These are phyloP conservation scores for Geoglossum glabrum DNA, from an alignment of 495 filamentous ascomycete species.

Conservation along the genomic window DNA sequence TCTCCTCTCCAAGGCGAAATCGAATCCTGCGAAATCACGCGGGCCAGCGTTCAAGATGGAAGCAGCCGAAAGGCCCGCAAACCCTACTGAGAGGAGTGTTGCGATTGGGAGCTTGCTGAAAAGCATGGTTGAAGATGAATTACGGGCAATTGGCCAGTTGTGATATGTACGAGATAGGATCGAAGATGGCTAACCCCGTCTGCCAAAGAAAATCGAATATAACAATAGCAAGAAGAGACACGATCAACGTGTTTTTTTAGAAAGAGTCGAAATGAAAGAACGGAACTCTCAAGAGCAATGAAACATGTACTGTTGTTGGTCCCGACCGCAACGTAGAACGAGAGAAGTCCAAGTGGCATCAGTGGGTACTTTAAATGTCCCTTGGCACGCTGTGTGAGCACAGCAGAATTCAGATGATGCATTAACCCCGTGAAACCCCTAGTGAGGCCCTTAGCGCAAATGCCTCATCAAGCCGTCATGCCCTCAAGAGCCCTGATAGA, in stretches of 20 bases:
- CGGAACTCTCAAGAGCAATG: background rate
- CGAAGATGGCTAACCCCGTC: background rate
- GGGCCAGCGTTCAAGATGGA: background rate
- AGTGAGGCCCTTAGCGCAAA: background rate
- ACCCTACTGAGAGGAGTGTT: background rate
- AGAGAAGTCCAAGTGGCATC: background rate
- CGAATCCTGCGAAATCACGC: background rate
- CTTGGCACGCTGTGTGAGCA: background rate
- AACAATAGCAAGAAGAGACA: background rate
- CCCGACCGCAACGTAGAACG: background rate
- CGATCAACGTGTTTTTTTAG: constrained; percentile 2
- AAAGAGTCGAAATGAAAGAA: background rate
- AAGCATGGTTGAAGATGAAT: background rate
- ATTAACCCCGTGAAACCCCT: background rate
- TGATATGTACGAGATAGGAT: background rate
- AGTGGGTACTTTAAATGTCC: background rate
- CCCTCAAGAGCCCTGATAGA: background rate
- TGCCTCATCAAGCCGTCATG: background rate
- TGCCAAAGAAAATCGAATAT: background rate
- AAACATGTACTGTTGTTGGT: background rate
- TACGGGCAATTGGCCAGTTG: background rate
- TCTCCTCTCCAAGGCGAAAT: background rate
- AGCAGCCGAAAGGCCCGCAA: background rate
- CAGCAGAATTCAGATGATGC: background rate
- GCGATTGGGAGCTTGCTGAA: background rate